These are phyloP conservation scores for Lachnellula suecica DNA, from an alignment of 2,329 filamentous ascomycete species.

Conservation along the genomic window DNA sequence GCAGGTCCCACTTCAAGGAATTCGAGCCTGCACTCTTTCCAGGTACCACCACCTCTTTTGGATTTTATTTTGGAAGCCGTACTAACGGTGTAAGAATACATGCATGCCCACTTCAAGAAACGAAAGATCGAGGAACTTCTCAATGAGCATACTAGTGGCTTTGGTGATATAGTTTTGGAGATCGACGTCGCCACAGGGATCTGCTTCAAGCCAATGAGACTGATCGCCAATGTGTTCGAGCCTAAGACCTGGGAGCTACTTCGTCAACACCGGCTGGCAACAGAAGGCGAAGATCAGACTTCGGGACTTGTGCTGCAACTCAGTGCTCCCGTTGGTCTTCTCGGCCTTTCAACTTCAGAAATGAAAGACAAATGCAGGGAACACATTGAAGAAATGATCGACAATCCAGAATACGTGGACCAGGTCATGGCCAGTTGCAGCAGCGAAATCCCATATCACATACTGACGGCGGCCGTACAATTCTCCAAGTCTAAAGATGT, in stretches of 20 bases:
- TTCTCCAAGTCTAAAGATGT: constrained; percentile 17
- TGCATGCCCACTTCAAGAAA: constrained; percentile 26
- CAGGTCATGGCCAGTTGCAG: constrained; percentile 20
- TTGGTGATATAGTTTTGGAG: constrained; percentile 10
- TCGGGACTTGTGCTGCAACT: constrained; percentile 10
- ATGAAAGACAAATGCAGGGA: constrained; percentile 20
- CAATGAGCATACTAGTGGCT: constrained; percentile 20
- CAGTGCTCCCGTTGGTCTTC: constrained; percentile 23
- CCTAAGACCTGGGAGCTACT: constrained; percentile 16
- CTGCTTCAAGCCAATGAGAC: constrained; percentile 20
- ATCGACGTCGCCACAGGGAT: constrained; percentile 21
- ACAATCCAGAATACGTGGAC: constrained; percentile 14
- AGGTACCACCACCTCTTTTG: constrained; percentile 10
- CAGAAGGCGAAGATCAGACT: constrained; percentile 3
- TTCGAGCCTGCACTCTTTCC: constrained; percentile 23
- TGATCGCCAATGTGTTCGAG: constrained; percentile 18
- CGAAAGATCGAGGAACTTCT: constrained; percentile 25
- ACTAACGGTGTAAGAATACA: constrained; percentile 15
- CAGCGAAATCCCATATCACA: constrained; percentile 9
- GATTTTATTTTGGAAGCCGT: neutral
- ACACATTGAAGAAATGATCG: constrained; percentile 25
- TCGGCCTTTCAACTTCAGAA: constrained; percentile 13
- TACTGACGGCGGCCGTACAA: constrained; percentile 16
- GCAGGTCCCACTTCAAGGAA: constrained; percentile 21
- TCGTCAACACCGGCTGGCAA: constrained; percentile 14